Evolutionary conservation across 1,284 basidiomycete species (phyloP), one percentile per base, ranked within the genome.

Genomic region (Moesziomyces sp.): DNA sequence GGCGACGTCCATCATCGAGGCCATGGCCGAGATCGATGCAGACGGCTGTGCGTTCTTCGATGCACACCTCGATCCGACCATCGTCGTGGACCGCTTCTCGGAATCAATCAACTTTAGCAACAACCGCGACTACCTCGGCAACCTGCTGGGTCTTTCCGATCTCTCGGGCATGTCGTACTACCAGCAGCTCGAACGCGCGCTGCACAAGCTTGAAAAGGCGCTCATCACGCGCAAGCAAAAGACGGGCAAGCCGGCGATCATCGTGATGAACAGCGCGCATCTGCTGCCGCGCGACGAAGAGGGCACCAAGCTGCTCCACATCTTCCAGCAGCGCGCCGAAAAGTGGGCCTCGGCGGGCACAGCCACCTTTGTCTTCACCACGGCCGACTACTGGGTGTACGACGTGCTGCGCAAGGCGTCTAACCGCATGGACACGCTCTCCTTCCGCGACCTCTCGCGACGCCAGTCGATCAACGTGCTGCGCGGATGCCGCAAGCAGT

Each of bases 11-110:
- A 64, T 82, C 53, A 79, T 82, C 46, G 73, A 82, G 50, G 79
- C 77, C n/a, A 82, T 82, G 71, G 66, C 63, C 18, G 58, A 61
- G 13, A 63, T 64, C 42, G 61, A 79, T 43, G 80, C 80, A 3
- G 80, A 82, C 44, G 80, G 80, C 23, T 75, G 75, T 48, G 80
- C 80, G 30, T 80, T 77, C 57, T 82, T 82, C 55, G 80, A 82
- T 18, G 78, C 77, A 5, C 80, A 82, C 49, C 55, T 63, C 18
- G 78, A 80, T 42, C 72, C 70, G 0, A 62, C 66, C 28, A 77
- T 82, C 43, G 76, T 78, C 16, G 77, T 82, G 23, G 80, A 82
- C 47, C 70, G 78, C 40, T 80, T 82, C 55, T 74, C 69, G 26
- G 80, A 82, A 38, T 54, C 66, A 18, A 79, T 80, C 75, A 82